Evolutionary conservation across 148 eudicot genomes (phyloP).

Genomic region (Silene conica): DNA sequence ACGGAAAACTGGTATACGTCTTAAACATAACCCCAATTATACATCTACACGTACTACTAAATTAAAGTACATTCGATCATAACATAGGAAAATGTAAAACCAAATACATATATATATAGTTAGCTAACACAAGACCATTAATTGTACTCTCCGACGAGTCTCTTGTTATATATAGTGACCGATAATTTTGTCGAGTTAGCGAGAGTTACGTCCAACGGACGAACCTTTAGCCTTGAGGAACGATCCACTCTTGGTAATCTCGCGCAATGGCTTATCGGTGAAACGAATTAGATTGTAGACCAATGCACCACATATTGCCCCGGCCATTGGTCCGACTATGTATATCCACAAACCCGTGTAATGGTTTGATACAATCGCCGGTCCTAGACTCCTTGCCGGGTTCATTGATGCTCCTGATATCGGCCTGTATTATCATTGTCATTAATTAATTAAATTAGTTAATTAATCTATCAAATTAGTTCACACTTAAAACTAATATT

Average conservation of each 20-base stretch:
- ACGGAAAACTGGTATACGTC: too few species aligned
- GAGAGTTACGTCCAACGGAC: conserved; percentile 7
- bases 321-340: conserved; percentile 43
- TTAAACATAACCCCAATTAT: too few species aligned
- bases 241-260: conserved; percentile 44
- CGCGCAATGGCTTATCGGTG: conserved; percentile 60
- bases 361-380: conserved; percentile 40
- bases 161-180: too few species aligned
- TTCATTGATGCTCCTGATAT: conserved; percentile 67
- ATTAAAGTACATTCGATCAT: too few species aligned
- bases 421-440: conserved; percentile 26
- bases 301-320: conserved; percentile 64
- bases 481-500: too few species aligned
- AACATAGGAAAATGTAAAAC: conserved; percentile 11
- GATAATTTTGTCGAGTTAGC: conserved; percentile 6
- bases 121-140: not conserved
- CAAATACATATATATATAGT: not conserved
- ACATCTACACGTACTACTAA: too few species aligned
- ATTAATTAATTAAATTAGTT: not conserved
- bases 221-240: conserved; percentile 28
- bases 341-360: conserved; percentile 56
- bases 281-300: conserved; percentile 67
- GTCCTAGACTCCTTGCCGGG: conserved; percentile 59
- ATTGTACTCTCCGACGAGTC: too few species aligned
- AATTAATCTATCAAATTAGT: not conserved